Base-by-base conservation (phyloP, 352 stramenopile species). In the Pythium vanterpoolii region DNA sequence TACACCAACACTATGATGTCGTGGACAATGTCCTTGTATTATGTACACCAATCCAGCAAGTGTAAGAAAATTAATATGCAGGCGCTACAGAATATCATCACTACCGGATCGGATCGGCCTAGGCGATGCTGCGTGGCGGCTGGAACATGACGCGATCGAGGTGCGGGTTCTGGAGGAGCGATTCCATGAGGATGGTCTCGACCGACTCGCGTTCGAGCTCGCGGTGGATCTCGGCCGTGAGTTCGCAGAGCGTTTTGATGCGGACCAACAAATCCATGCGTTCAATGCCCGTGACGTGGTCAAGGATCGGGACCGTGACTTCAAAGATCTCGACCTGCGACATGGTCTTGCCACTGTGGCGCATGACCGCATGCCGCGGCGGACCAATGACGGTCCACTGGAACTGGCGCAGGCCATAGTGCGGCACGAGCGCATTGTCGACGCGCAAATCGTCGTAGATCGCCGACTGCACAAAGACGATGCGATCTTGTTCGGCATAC, bases 171-270 rank as follows among this genome's bases (percentile, higher is more conserved):
- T 28, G 27, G 5, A 55, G 31, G 11, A 62, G 34, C 24, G 56
- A 56, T 44, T 62, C 56, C 56, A 62, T 55, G 24, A 62, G 56
- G 27, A 62, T 62, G 26, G 33, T 50, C 45, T 62, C 56, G 23
- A 62, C 56, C 24, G 56, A 62, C 56, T 62, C 56, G 44, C 56
- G 56, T 36, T 62, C 43, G 10, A 62, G 33, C 27, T 62, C 56
- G 18, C 44, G 13, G 34, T 62, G 56, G 9, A 62, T 36, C 11
- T 45, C 21, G 9, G 56, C 56, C 36, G 56, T 56, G 5, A 18
- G 42, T 14, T 55, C 33, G 36, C 56, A 62, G 2, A 62, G 23
- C 2, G 10, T 56, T 26, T 48, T 45, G 28, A 62, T 52, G 9
- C 21, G 21, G 10, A 19, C 6, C 18, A 62, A 27, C 21, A 62